Evolutionary conservation across 805 yeast genomes (phyloP), one percentile per base, ranked within the genome.

Genomic region (Priceomyces castillae): DNA sequence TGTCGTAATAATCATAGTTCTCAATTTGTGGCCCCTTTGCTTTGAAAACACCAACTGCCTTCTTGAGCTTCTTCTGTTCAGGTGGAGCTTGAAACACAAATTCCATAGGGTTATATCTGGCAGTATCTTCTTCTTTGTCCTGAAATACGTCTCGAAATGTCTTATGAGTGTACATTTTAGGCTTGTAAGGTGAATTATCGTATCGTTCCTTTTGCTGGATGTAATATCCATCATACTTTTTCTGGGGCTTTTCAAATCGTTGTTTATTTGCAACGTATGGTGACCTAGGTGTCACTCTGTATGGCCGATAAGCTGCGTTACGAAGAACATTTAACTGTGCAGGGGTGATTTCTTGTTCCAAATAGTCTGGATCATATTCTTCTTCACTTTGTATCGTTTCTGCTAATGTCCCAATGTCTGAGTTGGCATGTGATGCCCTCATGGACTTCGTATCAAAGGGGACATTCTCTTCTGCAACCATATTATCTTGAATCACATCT

Each of bases 111-210:
- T 67, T 70, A 39, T 64, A 63, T 34, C 53, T 55, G 30, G 54
- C 61, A 28, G 49, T 47, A 15, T 52, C 54, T 39, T 67, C 71
- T 5, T 64, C 61, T 18, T 54, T 53, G 33, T 64, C 62, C 11
- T 49, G 48, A 44, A 71, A 70, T 3, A 71, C 72, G 4, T 69
- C 69, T 18, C 52, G 46, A 47, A 69, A 68, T 1, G 74, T 69
- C 41, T 62, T 64, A 44, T 69, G 74, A 1, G 72, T 65, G 51
- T 69, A 70, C 42, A 58, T 40, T 15, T 56, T 62, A 5, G 73
- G 73, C 47, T 66, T 67, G 37, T 51, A 53, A 15, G 51, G 53
- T 1, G 74, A 63, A 7, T 51, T 57, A 33, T 70, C 73, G 40
- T 56, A 60, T n/a, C 59, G 44, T 38, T 58, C 57, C 50, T 71